These are phyloP conservation scores for Yamadazyma takamatsuzukensis DNA, from an alignment of 805 yeast species.

Conservation along the genomic window DNA sequence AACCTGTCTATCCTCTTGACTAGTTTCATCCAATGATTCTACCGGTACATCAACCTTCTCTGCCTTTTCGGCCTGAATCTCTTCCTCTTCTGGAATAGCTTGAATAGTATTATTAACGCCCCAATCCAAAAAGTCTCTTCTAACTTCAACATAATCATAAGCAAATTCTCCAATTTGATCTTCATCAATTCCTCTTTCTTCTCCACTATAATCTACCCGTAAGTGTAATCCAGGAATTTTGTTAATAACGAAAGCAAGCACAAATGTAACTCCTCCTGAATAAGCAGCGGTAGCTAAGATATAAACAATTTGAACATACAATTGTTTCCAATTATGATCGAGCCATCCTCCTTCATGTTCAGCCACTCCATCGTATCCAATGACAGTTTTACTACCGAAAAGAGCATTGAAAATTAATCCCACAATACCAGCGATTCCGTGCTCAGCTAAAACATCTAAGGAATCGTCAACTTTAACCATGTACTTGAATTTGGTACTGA, in stretches of 20 bases:
- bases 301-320: constrained; percentile 87
- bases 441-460: constrained; percentile 95
- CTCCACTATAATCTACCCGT: constrained; percentile 81
- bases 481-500: constrained; percentile 83
- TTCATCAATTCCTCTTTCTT: constrained; percentile 88
- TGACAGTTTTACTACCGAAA: constrained; percentile 82
- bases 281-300: constrained; percentile 73
- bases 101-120: too few relatives aligned
- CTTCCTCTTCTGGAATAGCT: too few relatives aligned
- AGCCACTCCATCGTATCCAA: constrained; percentile 86
- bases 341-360: constrained; percentile 91
- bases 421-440: constrained; percentile 92
- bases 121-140: constrained; percentile 80
- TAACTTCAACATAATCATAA: constrained; percentile 95
- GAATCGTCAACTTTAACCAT: constrained; percentile 84
- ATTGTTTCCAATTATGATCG: constrained; percentile 83
- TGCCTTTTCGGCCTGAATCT: too few relatives aligned
- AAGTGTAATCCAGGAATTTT: constrained; percentile 78
- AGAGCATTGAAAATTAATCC: constrained; percentile 88
- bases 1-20: too few relatives aligned
- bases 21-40: too few relatives aligned
- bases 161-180: constrained; percentile 98
- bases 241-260: constrained; percentile 71
- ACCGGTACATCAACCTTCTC: too few relatives aligned
- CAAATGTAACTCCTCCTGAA: constrained; percentile 68